Evolutionary conservation across 495 filamentous ascomycete genomes (phyloP).

Genomic region (Arthonia radiata): DNA sequence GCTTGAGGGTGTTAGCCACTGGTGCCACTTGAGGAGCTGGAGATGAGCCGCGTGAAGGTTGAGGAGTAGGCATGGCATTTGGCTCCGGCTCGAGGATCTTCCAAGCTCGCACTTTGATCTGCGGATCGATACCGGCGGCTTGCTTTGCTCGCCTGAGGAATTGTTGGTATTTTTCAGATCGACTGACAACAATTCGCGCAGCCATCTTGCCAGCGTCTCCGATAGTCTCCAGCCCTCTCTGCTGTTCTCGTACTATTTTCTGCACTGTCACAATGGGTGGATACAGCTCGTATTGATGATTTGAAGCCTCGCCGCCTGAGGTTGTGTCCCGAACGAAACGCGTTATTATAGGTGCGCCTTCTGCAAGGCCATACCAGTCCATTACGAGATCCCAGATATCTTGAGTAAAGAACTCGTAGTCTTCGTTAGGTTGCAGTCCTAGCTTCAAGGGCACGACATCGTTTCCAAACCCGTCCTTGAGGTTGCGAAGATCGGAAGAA

Average conservation of each 20-base stretch:
- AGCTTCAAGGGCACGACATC: constrained; percentile 54
- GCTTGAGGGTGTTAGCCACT: constrained; percentile 17
- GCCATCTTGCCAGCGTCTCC: constrained; percentile 27
- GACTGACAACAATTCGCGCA: constrained; percentile 37
- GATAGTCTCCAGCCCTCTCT: constrained; percentile 21
- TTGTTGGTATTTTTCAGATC: constrained; percentile 35
- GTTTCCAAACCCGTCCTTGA: constrained; percentile 28
- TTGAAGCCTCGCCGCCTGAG: constrained; percentile 21
- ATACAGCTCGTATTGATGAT: constrained; percentile 60
- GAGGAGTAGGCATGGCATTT: constrained; percentile 32
- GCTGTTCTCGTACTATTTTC: constrained; percentile 37
- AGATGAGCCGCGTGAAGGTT: constrained; percentile 28
- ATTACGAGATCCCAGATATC: constrained; percentile 61
- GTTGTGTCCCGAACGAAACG: constrained; percentile 57
- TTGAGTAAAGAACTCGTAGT: constrained; percentile 55
- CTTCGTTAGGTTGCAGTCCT: constrained; percentile 33
- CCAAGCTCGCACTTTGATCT: constrained; percentile 61
- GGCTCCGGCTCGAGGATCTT: constrained; percentile 26
- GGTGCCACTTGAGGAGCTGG: constrained; percentile 13
- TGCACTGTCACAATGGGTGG: constrained; percentile 73
- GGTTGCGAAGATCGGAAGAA: constrained; percentile 10
- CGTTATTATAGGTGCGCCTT: constrained; percentile 44
- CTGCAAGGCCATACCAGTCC: constrained; percentile 54
- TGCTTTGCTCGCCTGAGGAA: constrained; percentile 55
- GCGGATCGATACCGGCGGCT: constrained; percentile 32